A percentile compares a stretch with the other conserved stretches of the same genome.
Conservation (phyloP, 495 filamentous ascomycete genomes). For the Mytilinidion resinicola region DNA sequence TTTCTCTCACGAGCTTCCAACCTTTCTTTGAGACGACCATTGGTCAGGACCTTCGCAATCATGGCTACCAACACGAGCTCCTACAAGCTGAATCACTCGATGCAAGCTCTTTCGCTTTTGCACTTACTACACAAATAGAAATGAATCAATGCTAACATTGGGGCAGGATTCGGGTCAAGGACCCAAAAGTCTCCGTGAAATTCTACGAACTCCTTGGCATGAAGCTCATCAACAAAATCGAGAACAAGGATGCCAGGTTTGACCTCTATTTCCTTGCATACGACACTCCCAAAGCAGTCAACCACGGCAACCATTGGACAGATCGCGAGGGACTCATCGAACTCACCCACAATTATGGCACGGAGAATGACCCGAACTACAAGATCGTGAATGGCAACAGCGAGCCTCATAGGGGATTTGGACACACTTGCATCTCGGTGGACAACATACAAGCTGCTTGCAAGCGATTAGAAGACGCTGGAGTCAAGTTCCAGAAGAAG, state of each 20-base stretch:
- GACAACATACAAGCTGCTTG: constrained; percentile 90
- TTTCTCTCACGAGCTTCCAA: no score
- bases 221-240: constrained; percentile 69
- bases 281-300: constrained; percentile 56
- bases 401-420: constrained; percentile 81
- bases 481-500: constrained; percentile 92
- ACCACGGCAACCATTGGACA: constrained; percentile 58
- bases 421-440: constrained; percentile 80
- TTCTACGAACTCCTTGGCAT: constrained; percentile 95
- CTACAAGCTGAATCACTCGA: constrained; percentile 31
- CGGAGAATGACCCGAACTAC: constrained; percentile 77
- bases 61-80: constrained; percentile 7
- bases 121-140: neutral
- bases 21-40: neutral
- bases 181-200: constrained; percentile 85
- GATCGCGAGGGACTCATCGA: constrained; percentile 88
- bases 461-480: constrained; percentile 77
- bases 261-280: constrained; percentile 82
- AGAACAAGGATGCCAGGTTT: constrained; percentile 75
- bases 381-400: constrained; percentile 82
- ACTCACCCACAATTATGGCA: constrained; percentile 95
- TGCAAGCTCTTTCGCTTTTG: neutral
- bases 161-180: constrained; percentile 83
- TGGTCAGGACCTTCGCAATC: neutral
- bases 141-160: neutral